These are phyloP conservation scores for Bruguiera sexangula DNA, from an alignment of 345 rosid species.

Conservation along the genomic window DNA sequence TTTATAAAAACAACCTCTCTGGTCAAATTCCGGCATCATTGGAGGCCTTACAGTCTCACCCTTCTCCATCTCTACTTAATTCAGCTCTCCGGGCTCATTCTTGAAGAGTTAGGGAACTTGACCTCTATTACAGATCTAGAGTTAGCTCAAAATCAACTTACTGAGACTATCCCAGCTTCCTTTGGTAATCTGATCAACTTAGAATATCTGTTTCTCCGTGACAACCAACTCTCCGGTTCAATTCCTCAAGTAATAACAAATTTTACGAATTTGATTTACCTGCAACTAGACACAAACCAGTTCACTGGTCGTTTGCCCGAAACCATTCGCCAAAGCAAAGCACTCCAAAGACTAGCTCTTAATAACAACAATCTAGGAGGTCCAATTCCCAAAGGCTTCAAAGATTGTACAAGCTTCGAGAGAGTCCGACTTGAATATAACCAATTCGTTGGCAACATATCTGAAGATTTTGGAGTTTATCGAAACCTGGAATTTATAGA, in stretches of 20 bases:
- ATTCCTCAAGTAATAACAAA: conserved; percentile 8
- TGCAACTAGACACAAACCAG: background rate
- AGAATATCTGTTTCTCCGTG: background rate
- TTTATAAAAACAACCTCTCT: too few relatives aligned
- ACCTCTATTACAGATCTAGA: background rate
- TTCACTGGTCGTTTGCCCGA: conserved; percentile 18
- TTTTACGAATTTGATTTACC: background rate
- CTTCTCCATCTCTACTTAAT: too few relatives aligned
- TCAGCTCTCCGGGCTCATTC: background rate
- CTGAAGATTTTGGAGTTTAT: too few relatives aligned
- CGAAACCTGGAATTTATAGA: too few relatives aligned
- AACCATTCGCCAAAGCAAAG: conserved; percentile 5
- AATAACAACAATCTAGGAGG: too few relatives aligned
- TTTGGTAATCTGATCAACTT: conserved; percentile 11
- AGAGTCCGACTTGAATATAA: too few relatives aligned
- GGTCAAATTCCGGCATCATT: too few relatives aligned
- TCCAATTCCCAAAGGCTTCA: too few relatives aligned
- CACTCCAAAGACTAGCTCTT: too few relatives aligned
- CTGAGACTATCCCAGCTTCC: background rate
- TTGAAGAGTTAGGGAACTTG: background rate
- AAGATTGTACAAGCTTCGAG: too few relatives aligned
- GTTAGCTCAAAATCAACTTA: background rate
- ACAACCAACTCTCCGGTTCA: conserved; percentile 2
- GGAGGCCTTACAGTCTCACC: too few relatives aligned
- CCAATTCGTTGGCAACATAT: too few relatives aligned